Conservation (phyloP, 2,329 filamentous ascomycete species). For the Blumeriella jaapii region DNA sequence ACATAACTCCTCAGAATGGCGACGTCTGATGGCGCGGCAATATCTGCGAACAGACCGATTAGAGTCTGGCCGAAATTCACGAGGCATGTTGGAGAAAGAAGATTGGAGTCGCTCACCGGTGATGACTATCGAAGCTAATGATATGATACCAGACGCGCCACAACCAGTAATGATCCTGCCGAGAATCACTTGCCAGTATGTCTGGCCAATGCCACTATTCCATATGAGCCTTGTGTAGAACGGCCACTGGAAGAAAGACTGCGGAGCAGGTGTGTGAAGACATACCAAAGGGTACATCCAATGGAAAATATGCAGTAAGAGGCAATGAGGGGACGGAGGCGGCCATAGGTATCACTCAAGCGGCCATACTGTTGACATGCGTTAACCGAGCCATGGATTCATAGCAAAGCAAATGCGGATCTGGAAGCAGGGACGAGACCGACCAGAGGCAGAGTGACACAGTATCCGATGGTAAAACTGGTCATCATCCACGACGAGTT, state of each 20-base stretch:
- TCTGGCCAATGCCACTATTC: conserved; percentile 32
- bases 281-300: conserved; percentile 29
- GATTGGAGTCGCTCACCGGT: conserved; percentile 30
- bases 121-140: conserved; percentile 38
- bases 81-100: not conserved
- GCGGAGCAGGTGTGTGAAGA: too few relatives aligned
- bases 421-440: not conserved
- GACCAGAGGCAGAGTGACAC: conserved; percentile 15
- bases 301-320: conserved; percentile 33
- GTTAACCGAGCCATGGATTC: not conserved
- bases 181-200: conserved; percentile 37
- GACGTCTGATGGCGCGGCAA: conserved; percentile 39
- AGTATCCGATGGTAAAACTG: conserved; percentile 16
- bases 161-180: conserved; percentile 40
- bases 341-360: conserved; percentile 43
- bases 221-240: too few relatives aligned
- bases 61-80: conserved; percentile 1
- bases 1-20: conserved; percentile 41
- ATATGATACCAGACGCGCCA: conserved; percentile 38
- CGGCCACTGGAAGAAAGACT: too few relatives aligned
- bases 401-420: too few relatives aligned
- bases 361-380: conserved; percentile 26
- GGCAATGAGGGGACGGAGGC: conserved; percentile 37
- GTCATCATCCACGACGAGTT: conserved; percentile 20
- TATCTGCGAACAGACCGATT: conserved; percentile 27